phyloP scores from a whole-genome alignment of 371 early-diverging fungal species.

The Apophysomyces sp. region DNA sequence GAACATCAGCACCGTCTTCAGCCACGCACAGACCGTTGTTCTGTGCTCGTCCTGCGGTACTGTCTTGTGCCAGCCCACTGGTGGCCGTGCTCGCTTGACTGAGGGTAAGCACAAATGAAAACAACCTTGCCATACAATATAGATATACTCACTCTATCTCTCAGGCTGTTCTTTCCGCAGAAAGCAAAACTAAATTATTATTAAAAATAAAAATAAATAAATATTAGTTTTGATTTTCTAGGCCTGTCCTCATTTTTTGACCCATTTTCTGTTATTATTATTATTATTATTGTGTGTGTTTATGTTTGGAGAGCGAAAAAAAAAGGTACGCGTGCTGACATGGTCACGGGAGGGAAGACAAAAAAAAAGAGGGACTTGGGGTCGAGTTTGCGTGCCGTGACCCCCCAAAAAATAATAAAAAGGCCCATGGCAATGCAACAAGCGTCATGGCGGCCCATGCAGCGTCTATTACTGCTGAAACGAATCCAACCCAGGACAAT shows the following conservation, averaged over 20 bases:
- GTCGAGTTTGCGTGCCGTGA: no score
- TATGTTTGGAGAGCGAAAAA: no score
- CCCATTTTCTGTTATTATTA: no score
- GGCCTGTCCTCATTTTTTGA: no score
- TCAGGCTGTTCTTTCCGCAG: constrained; percentile 49
- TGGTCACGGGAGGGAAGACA: no score
- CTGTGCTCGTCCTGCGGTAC: constrained; percentile 92
- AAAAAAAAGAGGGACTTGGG: no score
- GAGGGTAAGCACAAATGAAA: constrained; percentile 53
- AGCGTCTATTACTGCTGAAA: neutral
- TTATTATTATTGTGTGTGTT: no score
- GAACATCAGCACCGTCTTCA: constrained; percentile 95
- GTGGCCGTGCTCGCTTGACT: constrained; percentile 96
- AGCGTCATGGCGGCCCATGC: neutral
- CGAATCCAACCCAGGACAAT: neutral
- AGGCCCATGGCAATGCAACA: neutral
- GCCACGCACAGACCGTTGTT: constrained; percentile 98
- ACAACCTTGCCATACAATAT: neutral
- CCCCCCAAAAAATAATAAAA: no score
- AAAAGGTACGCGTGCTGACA: no score
- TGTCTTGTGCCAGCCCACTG: constrained; percentile 97
- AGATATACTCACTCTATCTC: neutral
- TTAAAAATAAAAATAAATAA: neutral
- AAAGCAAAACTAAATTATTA: constrained; percentile 37
- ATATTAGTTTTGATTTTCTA: neutral